Evolutionary conservation across 2,329 filamentous ascomycete species (phyloP), one percentile per base, ranked within the genome.

Genomic region (Dactylellina sp.): DNA sequence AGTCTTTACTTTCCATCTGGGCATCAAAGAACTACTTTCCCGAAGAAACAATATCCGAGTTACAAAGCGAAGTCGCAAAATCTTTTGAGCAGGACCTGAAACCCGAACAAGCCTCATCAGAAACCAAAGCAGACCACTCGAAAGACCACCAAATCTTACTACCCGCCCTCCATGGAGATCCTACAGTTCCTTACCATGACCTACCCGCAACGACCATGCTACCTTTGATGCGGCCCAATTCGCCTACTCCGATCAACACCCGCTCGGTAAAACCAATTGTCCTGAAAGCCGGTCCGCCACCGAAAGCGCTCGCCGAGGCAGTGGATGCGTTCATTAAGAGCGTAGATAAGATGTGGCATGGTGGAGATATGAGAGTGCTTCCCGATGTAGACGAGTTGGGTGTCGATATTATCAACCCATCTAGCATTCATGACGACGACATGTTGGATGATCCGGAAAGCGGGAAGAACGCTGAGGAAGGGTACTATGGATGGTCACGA

Each of bases 401-500:
- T 9, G 89, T 95, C 79, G 61, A 65, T 40, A 57, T 70, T 6
- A 63, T 70, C 57, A 70, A 57, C 18, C 50, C 62, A 6, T 22
- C 16, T 14, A 82, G 85, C 14, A 83, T 92, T 59, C 60, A 75
- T 12, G 62, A 68, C 49, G 71, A 75, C 7, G 63, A 70, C 2
- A 53, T 70, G 12, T 22, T 75, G 12, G 63, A 75, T 7, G 82
- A 88, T 16, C 80, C 87, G 1, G 88, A 92, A 77, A 87, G 89
- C 76, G 82, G 87, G n/a, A 78, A 89, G 1, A 80, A 89, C 5
- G 84, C 85, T 5, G 89, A 89, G 0, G 89, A 91, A 75, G 91
- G 90, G 0, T 96, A 96, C 80, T 96, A 96, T 79, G 93, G 92
- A 74, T 96, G 93, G 93, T 94, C 92, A 3, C 86, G 87, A 40